Evolutionary conservation across 306 rosid species (phyloP), one percentile per base, ranked within the genome.

Genomic region (Datisca glomerata): DNA sequence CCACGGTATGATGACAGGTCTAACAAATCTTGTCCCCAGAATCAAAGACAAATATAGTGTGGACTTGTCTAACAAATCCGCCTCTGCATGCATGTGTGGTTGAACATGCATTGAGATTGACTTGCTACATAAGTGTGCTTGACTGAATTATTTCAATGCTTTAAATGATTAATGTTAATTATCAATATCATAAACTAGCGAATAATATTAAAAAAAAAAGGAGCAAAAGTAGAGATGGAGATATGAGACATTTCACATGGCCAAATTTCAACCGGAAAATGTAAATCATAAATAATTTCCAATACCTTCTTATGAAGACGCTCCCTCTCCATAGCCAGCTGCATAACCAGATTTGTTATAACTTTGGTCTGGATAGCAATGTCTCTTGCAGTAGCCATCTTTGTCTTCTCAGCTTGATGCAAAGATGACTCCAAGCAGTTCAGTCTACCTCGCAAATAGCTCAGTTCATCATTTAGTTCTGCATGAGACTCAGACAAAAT

Each of bases 291-390:
- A n/a, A n/a, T n/a, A n/a, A n/a, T n/a, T 57, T 31, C 43, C 3
- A 35, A 57, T 64, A 91, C 98, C 98, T 78, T 76, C 65, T 84
- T 75, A 56, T 66, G 75, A 52, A 91, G 94, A 20, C 86, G 96
- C 46, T 80, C 93, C 71, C 98, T 81, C 71, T 91, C 98, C 51
- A 75, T 60, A 59, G 96, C 81, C 52, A 91, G 63, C 55, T 78
- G 86, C 61, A 72, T 55, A 27, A 73, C 61, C 75, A 84, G 64
- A 58, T 63, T 64, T 49, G 76, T 74, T 45, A 91, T 71, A 45
- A 73, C 55, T 50, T 64, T 70, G 16, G 71, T 64, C 55, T 21
- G 71, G 61, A 53, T 45, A 52, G 63, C 68, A 44, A 91, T 73
- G 57, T 74, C 81, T 68, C 70, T 75, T 34, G 82, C 91, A 28